Base-by-base conservation (phyloP, 768 basidiomycete genomes). In the Tephrocybe sp. region DNA sequence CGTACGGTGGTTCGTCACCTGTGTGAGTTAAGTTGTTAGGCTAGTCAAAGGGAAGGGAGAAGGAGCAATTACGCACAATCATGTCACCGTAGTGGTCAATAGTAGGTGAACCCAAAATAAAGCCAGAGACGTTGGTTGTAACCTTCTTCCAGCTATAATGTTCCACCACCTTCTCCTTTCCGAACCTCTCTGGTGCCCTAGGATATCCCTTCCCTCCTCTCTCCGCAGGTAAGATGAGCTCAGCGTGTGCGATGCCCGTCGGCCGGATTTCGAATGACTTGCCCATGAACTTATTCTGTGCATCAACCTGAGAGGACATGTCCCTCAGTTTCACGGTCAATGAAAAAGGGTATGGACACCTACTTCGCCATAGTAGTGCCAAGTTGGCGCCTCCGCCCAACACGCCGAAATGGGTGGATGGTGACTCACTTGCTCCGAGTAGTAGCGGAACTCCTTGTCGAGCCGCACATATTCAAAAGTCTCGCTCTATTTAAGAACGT, bases 81-180 rank as follows among this genome's bases (percentile, higher is more conserved):
- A 98, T 93, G 64, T 97, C 93, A 4, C 95, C 95, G 62, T 96
- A 93, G 71, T 93, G 92, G 61, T 93, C 92, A 56, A 93, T 93
- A 26, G 86, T 86, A 4, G 90, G 90, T 20, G 78, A 82, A 4
- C 96, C 96, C 18, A 96, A 75, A 56, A 98, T 94, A 64, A 98
- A 98, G 14, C 93, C 93, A 4, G 93, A 94, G 8, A 96, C 79
- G 52, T 83, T 89, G 32, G 90, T 93, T 10, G 89, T 93, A 26
- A 95, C 93, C 66, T 96, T 96, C 71, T 93, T 93, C 93, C 93
- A 96, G 38, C 83, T 88, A 65, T 91, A 98, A 67, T 98, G 95
- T 64, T 98, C 95, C 4, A 86, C 70, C 0, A 90, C 86, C 59
- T 81, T 83, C 36, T 78, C 78, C 53, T 71, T 62, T 12, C 72